Conservation (phyloP, 2,329 filamentous ascomycete species). For the Exserohilum turcica region DNA sequence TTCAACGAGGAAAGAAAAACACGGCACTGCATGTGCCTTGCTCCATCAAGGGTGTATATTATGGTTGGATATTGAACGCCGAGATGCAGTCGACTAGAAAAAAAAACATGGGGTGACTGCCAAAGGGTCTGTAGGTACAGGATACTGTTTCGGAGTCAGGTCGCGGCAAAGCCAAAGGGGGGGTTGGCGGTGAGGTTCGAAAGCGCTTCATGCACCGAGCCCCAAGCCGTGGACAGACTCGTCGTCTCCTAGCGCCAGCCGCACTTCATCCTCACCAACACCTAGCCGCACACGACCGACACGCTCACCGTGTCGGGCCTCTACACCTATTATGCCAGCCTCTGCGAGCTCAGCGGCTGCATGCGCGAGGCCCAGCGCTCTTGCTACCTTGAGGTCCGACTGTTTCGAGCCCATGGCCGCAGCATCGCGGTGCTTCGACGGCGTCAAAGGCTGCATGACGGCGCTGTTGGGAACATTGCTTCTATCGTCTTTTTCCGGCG, state of each 20-base stretch:
- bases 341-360: slow-evolving; percentile 85
- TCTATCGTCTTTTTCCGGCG: slow-evolving; percentile 41
- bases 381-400: slow-evolving; percentile 47
- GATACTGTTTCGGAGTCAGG: not conserved
- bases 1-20: slow-evolving; percentile 3
- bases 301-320: slow-evolving; percentile 76
- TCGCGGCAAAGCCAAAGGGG: not conserved
- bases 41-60: slow-evolving; percentile 8
- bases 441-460: slow-evolving; percentile 15
- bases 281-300: slow-evolving; percentile 85
- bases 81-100: not conserved
- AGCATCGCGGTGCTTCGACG: slow-evolving; percentile 24
- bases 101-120: not conserved
- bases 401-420: slow-evolving; percentile 24
- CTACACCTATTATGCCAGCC: slow-evolving; percentile 84
- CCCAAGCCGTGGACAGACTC: slow-evolving; percentile 82
- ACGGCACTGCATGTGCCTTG: not conserved
- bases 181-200: not conserved
- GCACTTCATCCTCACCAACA: slow-evolving; percentile 89
- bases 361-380: slow-evolving; percentile 64
- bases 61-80: slow-evolving; percentile 9
- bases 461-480: slow-evolving; percentile 13
- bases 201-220: slow-evolving; percentile 24
- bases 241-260: slow-evolving; percentile 85
- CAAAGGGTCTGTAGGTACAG: slow-evolving; percentile 11